Evolutionary conservation across 2,329 filamentous ascomycete species (phyloP).

Genomic region (Xylariaceae sp.): DNA sequence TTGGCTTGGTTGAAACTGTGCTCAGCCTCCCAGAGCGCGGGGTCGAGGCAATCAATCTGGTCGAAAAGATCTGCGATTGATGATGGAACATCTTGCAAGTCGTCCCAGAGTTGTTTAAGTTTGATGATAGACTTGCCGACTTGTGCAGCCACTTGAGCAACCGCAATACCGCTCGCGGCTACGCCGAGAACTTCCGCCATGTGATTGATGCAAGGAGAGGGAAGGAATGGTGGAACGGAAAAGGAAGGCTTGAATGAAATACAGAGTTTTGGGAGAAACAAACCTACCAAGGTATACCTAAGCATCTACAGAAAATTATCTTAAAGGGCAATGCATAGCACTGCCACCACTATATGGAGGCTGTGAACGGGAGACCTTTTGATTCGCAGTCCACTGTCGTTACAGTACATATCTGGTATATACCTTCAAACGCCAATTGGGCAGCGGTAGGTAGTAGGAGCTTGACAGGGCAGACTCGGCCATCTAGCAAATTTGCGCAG

Average conservation of each 20-base stretch:
- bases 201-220: too few relatives aligned
- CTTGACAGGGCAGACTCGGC: too few relatives aligned
- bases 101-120: conserved; percentile 36
- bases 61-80: conserved; percentile 35
- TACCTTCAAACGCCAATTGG: too few relatives aligned
- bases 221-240: background rate
- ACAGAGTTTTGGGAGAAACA: background rate
- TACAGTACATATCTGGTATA: background rate
- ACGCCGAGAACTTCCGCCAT: conserved; percentile 39
- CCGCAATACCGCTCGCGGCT: conserved; percentile 37
- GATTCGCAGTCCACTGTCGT: too few relatives aligned
- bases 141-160: conserved; percentile 33
- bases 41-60: conserved; percentile 38
- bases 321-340: background rate
- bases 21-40: conserved; percentile 33
- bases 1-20: conserved; percentile 16
- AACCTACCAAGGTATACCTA: too few relatives aligned
- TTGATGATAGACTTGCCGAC: conserved; percentile 34
- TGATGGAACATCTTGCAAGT: conserved; percentile 38
- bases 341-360: conserved; percentile 13
- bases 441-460: too few relatives aligned
- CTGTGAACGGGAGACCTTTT: background rate
- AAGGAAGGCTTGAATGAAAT: background rate
- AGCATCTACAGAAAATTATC: too few relatives aligned
- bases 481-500: too few relatives aligned